Evolutionary conservation across 257 asterid genomes (phyloP).

Genomic region (Eustoma russellianum): DNA sequence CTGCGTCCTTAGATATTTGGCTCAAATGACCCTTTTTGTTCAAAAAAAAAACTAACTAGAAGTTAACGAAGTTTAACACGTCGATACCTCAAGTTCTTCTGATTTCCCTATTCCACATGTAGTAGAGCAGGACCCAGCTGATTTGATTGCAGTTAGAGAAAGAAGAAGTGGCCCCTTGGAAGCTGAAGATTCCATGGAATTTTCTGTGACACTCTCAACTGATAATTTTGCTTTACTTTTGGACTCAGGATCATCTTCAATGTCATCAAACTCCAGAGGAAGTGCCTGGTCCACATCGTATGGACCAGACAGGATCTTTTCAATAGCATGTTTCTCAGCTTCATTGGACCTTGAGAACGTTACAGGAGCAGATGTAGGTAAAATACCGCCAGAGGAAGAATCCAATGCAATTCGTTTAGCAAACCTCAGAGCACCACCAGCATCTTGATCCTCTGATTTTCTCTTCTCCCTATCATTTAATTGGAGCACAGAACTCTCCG

Average conservation of each 20-base stretch:
- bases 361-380: conserved; percentile 7
- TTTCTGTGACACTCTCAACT: conserved; percentile 8
- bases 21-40: no score
- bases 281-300: conserved; percentile 9
- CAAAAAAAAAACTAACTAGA: no score
- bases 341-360: conserved; percentile 8
- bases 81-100: conserved; percentile 23
- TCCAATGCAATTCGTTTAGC: not conserved
- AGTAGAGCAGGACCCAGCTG: conserved; percentile 17
- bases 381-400: conserved; percentile 1
- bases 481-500: not conserved
- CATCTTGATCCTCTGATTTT: no score
- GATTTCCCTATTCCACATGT: conserved; percentile 11
- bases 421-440: no score
- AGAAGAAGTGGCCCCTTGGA: conserved; percentile 11
- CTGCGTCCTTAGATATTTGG: no score
- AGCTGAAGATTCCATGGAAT: conserved; percentile 11
- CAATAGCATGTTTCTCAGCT: conserved; percentile 18
- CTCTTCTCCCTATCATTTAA: no score
- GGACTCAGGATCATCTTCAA: conserved; percentile 19
- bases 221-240: conserved; percentile 7
- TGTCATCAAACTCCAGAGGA: conserved; percentile 18
- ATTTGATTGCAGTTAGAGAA: conserved; percentile 8
- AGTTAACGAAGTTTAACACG: not conserved
- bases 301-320: conserved; percentile 16